A percentile compares a stretch with the other conserved stretches of the same genome.
These are phyloP conservation scores for Arthrobotrys pseudoclavata DNA, from an alignment of 2,329 filamentous ascomycete genomes.

Conservation along the genomic window DNA sequence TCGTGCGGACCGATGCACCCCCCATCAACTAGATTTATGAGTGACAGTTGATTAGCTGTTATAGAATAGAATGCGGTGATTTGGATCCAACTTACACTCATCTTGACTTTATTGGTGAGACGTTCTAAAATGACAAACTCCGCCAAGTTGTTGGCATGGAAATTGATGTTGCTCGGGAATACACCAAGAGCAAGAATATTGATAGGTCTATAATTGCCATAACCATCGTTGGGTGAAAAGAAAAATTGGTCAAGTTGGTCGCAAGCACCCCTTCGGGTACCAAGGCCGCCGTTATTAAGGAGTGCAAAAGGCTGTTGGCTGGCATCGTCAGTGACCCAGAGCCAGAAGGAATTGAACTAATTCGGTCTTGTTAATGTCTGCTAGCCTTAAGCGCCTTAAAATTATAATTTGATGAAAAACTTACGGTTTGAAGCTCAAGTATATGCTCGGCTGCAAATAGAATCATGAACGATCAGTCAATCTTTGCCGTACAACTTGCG, in stretches of 20 bases:
- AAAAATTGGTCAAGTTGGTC: constrained; percentile 8
- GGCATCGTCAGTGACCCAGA: constrained; percentile 33
- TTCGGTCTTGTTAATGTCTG: constrained; percentile 27
- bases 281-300: constrained; percentile 27
- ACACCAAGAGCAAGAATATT: constrained; percentile 40
- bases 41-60: constrained; percentile 4
- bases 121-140: constrained; percentile 44
- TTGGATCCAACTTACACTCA: constrained; percentile 33
- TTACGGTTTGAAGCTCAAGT: constrained; percentile 40
- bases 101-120: constrained; percentile 33
- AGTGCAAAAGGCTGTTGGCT: constrained; percentile 38
- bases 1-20: constrained; percentile 10
- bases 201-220: constrained; percentile 23
- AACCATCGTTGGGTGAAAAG: constrained; percentile 7
- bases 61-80: too few species aligned
- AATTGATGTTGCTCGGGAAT: constrained; percentile 39
- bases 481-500: not conserved
- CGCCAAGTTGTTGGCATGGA: constrained; percentile 26
- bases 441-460: constrained; percentile 33
- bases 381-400: too few species aligned
- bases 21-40: constrained; percentile 36
- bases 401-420: too few species aligned
- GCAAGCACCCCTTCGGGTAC: constrained; percentile 19
- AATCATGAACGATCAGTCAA: constrained; percentile 23
- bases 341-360: constrained; percentile 40